Percentiles rank a stretch among this genome's conserved stretches.
Conservation (phyloP, 148 eudicot species). For the Amaranthus cruentus region DNA sequence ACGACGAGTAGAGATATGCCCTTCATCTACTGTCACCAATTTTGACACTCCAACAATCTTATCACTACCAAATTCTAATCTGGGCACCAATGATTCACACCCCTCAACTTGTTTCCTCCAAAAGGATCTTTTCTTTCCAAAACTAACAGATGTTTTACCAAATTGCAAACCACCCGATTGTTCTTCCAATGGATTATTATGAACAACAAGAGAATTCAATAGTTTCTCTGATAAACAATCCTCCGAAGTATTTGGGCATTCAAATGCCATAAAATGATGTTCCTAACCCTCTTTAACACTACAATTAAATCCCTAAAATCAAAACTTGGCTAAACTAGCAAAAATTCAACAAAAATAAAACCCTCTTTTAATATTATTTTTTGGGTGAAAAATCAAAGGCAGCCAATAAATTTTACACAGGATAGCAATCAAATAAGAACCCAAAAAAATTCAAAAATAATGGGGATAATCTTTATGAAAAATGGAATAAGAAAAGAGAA, state of each 20-base stretch:
- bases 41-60: conserved; percentile 22
- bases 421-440: background rate
- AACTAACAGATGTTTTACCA: conserved; percentile 14
- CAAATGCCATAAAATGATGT: conserved; percentile 81
- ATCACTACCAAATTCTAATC: conserved; percentile 26
- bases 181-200: conserved; percentile 29
- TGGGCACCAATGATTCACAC: conserved; percentile 24
- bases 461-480: background rate
- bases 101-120: conserved; percentile 29
- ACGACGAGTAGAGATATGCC: conserved; percentile 15
- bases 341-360: too few species aligned
- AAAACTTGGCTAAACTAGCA: background rate
- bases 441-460: background rate
- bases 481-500: background rate
- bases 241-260: conserved; percentile 51
- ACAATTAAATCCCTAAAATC: conserved; percentile 8
- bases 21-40: conserved; percentile 32
- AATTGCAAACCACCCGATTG: conserved; percentile 27
- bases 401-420: background rate
- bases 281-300: conserved; percentile 8
- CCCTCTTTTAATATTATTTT: background rate
- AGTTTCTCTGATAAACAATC: conserved; percentile 33
- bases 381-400: background rate
- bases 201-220: conserved; percentile 20
- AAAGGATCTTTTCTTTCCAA: conserved; percentile 16